Evolutionary conservation across 305 asterid genomes (phyloP).

Genomic region (Rubia occidens): DNA sequence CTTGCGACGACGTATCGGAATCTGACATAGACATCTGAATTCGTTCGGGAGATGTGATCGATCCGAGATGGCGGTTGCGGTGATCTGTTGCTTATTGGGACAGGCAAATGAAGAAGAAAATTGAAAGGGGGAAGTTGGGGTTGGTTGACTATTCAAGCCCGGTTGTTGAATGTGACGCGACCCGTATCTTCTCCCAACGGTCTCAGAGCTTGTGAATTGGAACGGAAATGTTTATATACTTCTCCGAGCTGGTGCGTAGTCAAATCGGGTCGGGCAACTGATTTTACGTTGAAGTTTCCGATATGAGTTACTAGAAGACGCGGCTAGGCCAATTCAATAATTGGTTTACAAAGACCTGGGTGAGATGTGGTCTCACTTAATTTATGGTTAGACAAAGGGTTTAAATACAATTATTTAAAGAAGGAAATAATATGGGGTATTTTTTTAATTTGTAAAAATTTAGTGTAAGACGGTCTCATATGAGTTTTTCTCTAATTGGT

Average conservation of each 20-base stretch:
- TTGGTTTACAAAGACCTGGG: neutral
- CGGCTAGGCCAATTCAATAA: slow-evolving; percentile 4
- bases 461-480: no score
- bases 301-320: neutral
- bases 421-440: no score
- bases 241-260: slow-evolving; percentile 1
- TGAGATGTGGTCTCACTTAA: no score
- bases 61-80: slow-evolving; percentile 23
- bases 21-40: slow-evolving; percentile 69
- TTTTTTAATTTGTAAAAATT: no score
- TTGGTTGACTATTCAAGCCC: slow-evolving; percentile 29
- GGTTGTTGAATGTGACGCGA: slow-evolving; percentile 21
- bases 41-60: slow-evolving; percentile 12
- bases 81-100: slow-evolving; percentile 26
- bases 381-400: no score
- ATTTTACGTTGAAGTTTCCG: slow-evolving; percentile 5
- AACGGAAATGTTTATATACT: neutral
- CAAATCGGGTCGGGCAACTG: slow-evolving; percentile 15
- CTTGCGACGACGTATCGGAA: slow-evolving; percentile 92
- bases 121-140: neutral
- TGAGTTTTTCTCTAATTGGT: no score
- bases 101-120: slow-evolving; percentile 1
- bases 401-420: no score
- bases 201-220: slow-evolving; percentile 7
- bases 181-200: slow-evolving; percentile 19